These are phyloP conservation scores for Scheffersomyces ergatensis DNA, from an alignment of 805 yeast genomes.

Conservation along the genomic window DNA sequence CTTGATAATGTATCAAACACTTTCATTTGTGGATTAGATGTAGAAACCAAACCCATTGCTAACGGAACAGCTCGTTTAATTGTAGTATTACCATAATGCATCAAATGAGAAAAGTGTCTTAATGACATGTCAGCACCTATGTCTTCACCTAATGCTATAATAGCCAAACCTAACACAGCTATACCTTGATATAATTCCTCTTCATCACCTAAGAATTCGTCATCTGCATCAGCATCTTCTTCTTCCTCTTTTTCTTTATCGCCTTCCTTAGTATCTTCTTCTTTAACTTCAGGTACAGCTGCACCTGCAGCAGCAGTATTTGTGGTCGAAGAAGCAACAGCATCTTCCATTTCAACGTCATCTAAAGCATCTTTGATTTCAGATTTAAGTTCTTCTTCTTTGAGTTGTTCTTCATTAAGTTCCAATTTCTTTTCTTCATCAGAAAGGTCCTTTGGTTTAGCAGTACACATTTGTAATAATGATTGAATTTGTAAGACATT, in stretches of 20 bases:
- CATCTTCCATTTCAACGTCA: conserved; percentile 31
- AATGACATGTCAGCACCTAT: conserved; percentile 96
- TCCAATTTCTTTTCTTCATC: conserved; percentile 61
- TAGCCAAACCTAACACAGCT: conserved; percentile 92
- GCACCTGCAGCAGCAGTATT: conserved; percentile 19
- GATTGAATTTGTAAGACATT: conserved; percentile 93
- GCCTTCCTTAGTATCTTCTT: conserved; percentile 12
- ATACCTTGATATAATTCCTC: conserved; percentile 73
- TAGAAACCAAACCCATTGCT: conserved; percentile 94
- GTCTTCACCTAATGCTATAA: conserved; percentile 96
- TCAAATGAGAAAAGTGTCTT: conserved; percentile 94
- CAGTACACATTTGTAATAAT: conserved; percentile 82
- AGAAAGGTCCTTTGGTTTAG: conserved; percentile 56
- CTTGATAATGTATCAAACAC: conserved; percentile 95
- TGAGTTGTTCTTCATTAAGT: conserved; percentile 38
- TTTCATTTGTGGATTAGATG: conserved; percentile 94
- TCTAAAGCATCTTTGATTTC: conserved; percentile 20
- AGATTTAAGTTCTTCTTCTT: conserved; percentile 28
- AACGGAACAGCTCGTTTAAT: conserved; percentile 93
- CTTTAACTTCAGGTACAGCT: conserved; percentile 15
- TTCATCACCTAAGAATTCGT: conserved; percentile 34
- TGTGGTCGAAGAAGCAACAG: conserved; percentile 20
- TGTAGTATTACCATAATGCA: conserved; percentile 94
- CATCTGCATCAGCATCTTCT: conserved; percentile 25
- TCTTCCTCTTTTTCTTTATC: conserved; percentile 27